A percentile compares a stretch with the other conserved stretches of the same genome.
These are phyloP conservation scores for Geranium brycei DNA, from an alignment of 345 rosid genomes.

Conservation along the genomic window DNA sequence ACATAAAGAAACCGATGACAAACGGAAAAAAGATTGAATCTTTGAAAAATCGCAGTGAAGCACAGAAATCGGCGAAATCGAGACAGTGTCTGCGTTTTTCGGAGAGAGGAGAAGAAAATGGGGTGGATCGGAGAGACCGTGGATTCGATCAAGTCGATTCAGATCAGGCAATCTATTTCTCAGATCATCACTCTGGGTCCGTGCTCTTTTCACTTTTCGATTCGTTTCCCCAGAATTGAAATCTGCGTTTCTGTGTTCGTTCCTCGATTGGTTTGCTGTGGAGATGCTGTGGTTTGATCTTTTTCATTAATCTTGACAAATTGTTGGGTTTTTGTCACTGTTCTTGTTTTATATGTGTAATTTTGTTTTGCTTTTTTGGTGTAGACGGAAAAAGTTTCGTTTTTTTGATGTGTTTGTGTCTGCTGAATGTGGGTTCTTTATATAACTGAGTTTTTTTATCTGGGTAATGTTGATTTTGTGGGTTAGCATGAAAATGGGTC, in stretches of 20 bases:
- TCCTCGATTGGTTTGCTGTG: too few relatives aligned
- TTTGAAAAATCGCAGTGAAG: too few relatives aligned
- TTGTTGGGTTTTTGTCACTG: too few relatives aligned
- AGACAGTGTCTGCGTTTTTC: background rate
- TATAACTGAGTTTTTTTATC: background rate
- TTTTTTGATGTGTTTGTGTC: background rate
- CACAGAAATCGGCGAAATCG: background rate
- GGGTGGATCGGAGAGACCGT: constrained; percentile 24
- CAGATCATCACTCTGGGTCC: constrained; percentile 46
- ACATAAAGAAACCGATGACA: background rate
- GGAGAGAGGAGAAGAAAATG: constrained; percentile 7
- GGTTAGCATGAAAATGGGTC: background rate
- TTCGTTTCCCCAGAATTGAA: background rate
- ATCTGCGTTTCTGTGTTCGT: background rate
- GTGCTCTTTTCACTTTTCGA: constrained; percentile 2
- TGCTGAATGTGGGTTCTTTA: background rate
- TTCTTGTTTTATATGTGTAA: too few relatives aligned
- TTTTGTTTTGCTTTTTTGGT: too few relatives aligned
- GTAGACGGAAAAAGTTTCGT: too few relatives aligned
- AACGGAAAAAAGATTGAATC: too few relatives aligned
- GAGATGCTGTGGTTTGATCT: background rate
- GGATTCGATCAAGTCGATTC: constrained; percentile 34
- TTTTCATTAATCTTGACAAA: background rate
- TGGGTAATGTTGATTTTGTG: background rate
- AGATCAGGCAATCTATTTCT: constrained; percentile 34